Evolutionary conservation across 352 stramenopile genomes (phyloP).

Genomic region (Pythium plurisporium): DNA sequence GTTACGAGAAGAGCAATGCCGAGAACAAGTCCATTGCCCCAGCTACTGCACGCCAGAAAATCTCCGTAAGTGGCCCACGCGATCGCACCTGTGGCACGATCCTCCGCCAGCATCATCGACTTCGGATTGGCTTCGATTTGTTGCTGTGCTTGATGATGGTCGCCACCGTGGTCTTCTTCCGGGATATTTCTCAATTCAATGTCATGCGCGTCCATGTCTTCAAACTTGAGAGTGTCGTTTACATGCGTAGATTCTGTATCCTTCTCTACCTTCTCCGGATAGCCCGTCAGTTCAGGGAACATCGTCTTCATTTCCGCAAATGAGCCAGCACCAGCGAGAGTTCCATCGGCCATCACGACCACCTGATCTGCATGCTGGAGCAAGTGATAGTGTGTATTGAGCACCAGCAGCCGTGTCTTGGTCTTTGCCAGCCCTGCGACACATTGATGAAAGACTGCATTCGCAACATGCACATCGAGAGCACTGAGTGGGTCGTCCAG

Average conservation of each 20-base stretch:
- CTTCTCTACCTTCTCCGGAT: no score
- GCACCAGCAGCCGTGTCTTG: constrained; percentile 49
- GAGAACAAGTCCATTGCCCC: neutral
- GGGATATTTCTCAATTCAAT: no score
- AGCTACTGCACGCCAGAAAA: constrained; percentile 26
- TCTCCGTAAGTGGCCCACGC: constrained; percentile 58
- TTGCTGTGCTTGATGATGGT: no score
- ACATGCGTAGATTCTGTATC: no score
- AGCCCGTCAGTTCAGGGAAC: constrained; percentile 31
- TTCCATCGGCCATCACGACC: constrained; percentile 41
- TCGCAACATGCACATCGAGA: constrained; percentile 29
- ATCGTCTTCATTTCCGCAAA: constrained; percentile 10
- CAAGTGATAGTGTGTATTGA: constrained; percentile 58
- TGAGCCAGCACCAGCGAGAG: constrained; percentile 35
- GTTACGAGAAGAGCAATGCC: neutral
- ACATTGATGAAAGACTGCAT: constrained; percentile 28
- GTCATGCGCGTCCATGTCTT: no score
- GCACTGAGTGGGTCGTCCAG: constrained; percentile 37
- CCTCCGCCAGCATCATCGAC: constrained; percentile 69
- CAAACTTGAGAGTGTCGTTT: no score
- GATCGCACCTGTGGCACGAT: constrained; percentile 57
- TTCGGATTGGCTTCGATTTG: neutral
- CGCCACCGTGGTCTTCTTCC: no score
- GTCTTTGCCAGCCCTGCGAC: constrained; percentile 31
- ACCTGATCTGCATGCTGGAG: constrained; percentile 17